Evolutionary conservation across 768 basidiomycete species (phyloP), one percentile per base, ranked within the genome.

Genomic region (Tylopilus sp.): DNA sequence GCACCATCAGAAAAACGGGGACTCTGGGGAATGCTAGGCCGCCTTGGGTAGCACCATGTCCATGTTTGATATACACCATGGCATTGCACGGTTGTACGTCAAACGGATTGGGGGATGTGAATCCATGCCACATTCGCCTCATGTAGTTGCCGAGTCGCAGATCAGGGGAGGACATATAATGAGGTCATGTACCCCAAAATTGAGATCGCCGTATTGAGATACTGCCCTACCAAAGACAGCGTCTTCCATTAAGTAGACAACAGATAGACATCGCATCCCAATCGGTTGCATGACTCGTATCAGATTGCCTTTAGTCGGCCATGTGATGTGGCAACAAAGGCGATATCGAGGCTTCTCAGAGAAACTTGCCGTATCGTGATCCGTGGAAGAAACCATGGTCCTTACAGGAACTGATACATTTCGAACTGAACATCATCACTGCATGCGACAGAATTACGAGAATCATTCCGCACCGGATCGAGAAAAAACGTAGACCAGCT

Each of bases 401-500:
- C 36, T 22, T 23, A 31, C 4, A 31, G n/a, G 40, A 26, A 18
- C 18, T 2, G 13, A 33, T 26, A 33, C 38, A 18, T 12, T 50
- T 35, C 38, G 18, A 17, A 43, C 0, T n/a, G 11, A 4, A 17
- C 11, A 15, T 21, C 35, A 33, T 40, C 17, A 17, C 39, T 17
- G 22, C 30, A 38, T 40, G 20, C 40, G 18, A n/a, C n/a, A n/a
- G 7, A 40, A 31, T 45, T 18, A 31, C 22, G 55, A 46, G 40
- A 43, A 52, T 43, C 35, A 52, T 22, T 15, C 36, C n/a, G 44
- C 44, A 46, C 44, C 28, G 28, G 39, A 39, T 57, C 48, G 28
- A 38, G 28, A 41, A 9, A 21, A 35, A 40, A 5, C 15, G 26
- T n/a, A 41, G 40, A 54, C 28, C 12, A 35, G 6, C 10, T 11